Evolutionary conservation across 2,329 filamentous ascomycete genomes (phyloP), one percentile per base, ranked within the genome.

Genomic region (Aspergillus amoenus): DNA sequence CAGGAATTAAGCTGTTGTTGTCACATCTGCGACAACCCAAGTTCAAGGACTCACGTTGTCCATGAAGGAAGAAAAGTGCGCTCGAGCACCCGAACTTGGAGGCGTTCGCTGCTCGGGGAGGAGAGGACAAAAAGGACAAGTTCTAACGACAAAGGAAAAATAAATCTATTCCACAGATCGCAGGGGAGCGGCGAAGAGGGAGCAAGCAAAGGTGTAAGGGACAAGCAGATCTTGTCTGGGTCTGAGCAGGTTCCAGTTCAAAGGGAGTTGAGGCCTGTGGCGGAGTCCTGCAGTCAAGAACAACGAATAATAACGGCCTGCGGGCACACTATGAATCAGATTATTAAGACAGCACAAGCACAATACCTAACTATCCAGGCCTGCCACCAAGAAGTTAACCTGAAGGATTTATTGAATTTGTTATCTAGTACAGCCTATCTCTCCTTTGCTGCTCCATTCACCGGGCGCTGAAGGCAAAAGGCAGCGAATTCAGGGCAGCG

Each of bases 21-120:
- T 9, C 12, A 21, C 18, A 18, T 40, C 40, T 37, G 34, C 13
- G 13, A 37, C 12, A 47, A 32, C 3, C 27, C 9, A 42, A 45
- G 41, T 40, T 24, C 42, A 51, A 59, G 57, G 27, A 70, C 76
- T 70, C 67, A 78, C 76, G 68, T 76, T 77, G 70, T 77, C 76
- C 76, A 78, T 78, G 66, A 61, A 65, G 61, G 53, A 63, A 71
- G 69, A 70, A 68, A 69, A 67, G 66, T 69, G 70, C 70, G 69
- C 64, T 66, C 70, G 66, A 67, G 68, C 66, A 67, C 64, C 65
- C 57, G 59, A 61, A 64, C 56, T 61, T 60, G 63, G 64, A 65
- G 61, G 53, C 55, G 63, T 64, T 63, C 67, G 61, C 63, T 59
- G 62, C 58, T 62, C 48, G 56, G 61, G 61, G 53, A 21, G 34